These are phyloP conservation scores for Rhytidhysteron rufulum DNA, from an alignment of 2,329 filamentous ascomycete species.

Conservation along the genomic window DNA sequence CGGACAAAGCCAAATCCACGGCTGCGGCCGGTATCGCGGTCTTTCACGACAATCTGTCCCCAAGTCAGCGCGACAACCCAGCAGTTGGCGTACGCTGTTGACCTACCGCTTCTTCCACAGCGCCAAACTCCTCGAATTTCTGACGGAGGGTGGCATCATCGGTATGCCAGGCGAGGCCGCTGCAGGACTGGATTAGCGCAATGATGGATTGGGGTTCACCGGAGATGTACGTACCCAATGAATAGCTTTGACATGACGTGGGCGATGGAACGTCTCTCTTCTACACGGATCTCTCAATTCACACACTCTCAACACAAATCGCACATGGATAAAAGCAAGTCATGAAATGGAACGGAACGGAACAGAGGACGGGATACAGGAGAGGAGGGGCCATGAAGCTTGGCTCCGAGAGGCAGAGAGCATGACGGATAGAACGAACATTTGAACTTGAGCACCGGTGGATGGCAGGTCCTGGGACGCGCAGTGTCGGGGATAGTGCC, in stretches of 20 bases:
- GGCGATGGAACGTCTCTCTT: constrained; percentile 24
- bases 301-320: constrained; percentile 27
- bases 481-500: constrained; percentile 16
- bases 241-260: constrained; percentile 85
- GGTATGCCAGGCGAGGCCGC: constrained; percentile 98
- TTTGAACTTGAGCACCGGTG: constrained; percentile 31
- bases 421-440: constrained; percentile 38
- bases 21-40: constrained; percentile 93
- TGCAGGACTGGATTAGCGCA: constrained; percentile 36
- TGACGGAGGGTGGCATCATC: constrained; percentile 80
- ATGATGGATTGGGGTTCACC: constrained; percentile 9
- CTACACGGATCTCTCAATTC: constrained; percentile 39
- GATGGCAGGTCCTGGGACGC: constrained; percentile 20
- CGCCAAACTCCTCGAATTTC: constrained; percentile 90
- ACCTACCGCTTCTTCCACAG: constrained; percentile 93
- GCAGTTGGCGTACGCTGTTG: constrained; percentile 1
- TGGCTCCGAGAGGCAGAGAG: constrained; percentile 25
- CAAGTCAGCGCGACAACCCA: constrained; percentile 15
- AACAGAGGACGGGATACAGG: constrained; percentile 10
- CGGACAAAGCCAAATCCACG: constrained; percentile 97
- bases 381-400: constrained; percentile 18
- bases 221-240: constrained; percentile 71
- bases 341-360: constrained; percentile 7
- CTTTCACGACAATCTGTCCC: constrained; percentile 87
- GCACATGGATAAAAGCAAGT: constrained; percentile 22